Conservation (phyloP, 768 basidiomycete species). For the Tulasnella sp. region DNA sequence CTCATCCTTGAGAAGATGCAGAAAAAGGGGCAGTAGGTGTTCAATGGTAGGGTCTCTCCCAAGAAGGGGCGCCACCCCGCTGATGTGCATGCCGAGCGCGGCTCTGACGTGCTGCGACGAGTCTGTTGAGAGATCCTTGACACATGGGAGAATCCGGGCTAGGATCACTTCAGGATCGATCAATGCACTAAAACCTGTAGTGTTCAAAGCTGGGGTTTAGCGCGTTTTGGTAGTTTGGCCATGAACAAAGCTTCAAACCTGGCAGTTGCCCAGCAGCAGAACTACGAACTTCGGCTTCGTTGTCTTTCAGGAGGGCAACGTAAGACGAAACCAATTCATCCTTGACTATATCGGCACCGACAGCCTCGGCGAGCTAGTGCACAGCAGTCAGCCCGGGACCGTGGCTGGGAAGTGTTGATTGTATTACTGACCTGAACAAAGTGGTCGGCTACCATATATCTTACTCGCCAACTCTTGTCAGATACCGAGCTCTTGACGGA, state of each 20-base stretch:
- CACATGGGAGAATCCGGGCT: constrained; percentile 85
- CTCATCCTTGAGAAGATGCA: constrained; percentile 94
- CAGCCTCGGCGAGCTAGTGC: constrained; percentile 72
- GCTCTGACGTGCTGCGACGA: constrained; percentile 94
- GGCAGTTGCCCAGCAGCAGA: constrained; percentile 95
- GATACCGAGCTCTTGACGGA: constrained; percentile 79
- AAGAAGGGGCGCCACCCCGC: constrained; percentile 86
- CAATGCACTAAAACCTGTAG: constrained; percentile 81
- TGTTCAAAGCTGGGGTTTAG: constrained; percentile 1
- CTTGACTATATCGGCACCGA: constrained; percentile 79
- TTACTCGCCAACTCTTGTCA: constrained; percentile 97
- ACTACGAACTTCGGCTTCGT: constrained; percentile 96
- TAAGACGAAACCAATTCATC: constrained; percentile 91
- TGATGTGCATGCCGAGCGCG: constrained; percentile 90
- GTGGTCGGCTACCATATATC: constrained; percentile 97
- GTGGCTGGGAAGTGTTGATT: too few species aligned
- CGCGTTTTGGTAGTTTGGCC: neutral
- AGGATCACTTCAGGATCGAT: constrained; percentile 91
- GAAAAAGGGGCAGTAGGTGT: constrained; percentile 90
- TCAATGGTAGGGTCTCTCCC: constrained; percentile 92
- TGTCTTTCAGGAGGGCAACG: constrained; percentile 90
- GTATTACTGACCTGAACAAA: constrained; percentile 79
- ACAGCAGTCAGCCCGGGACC: neutral
- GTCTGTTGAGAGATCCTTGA: constrained; percentile 87
- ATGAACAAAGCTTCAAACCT: constrained; percentile 37